Evolutionary conservation across 129 eudicot species (phyloP), one percentile per base, ranked within the genome.

Genomic region (Ambrosia trifida): DNA sequence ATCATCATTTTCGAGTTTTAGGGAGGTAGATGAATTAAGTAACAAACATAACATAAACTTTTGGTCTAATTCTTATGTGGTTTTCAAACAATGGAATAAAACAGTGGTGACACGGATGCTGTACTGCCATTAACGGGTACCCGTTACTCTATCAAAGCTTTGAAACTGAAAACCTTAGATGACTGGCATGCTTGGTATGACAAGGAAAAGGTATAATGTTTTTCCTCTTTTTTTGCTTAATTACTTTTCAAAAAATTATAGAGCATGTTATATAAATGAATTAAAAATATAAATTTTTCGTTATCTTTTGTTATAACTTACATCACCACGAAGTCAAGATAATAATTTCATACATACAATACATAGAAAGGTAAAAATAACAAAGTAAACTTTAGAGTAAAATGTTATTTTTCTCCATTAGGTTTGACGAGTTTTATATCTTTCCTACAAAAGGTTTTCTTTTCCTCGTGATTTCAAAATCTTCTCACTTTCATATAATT

Each of bases 141-240:
- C 10, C 85, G 96, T 73, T 81, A 83, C 70, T 85, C 96, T 4
- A 69, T 89, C 64, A 75, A 77, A 46, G 87, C 96, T 44, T 75
- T 89, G 61, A 83, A 85, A 19, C 58, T 89, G 53, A 56, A 72
- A 44, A 70, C 86, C n/a, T 44, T 79, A 8, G 67, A 43, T 4
- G 78, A 73, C 10, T 89, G 91, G 96, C 83, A 89, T 69, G 87
- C 96, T 10, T 89, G 96, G 96, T 85, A 85, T 51, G 84, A 86
- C 81, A 74, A 77, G 59, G 28, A 73, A 67, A 64, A 81, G 91
- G 96, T 85, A 41, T 66, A 51, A 5, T 68, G 7, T 17, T 10
- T 14, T 33, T 61, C 2, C 7, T 30, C 8, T 57, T 57, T 57
- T 57, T 57, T 57, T 0, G 14, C 63, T 57, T 24, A 24, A 0